Base-by-base conservation (phyloP, 2,329 filamentous ascomycete genomes). In the Alternaria sp. region DNA sequence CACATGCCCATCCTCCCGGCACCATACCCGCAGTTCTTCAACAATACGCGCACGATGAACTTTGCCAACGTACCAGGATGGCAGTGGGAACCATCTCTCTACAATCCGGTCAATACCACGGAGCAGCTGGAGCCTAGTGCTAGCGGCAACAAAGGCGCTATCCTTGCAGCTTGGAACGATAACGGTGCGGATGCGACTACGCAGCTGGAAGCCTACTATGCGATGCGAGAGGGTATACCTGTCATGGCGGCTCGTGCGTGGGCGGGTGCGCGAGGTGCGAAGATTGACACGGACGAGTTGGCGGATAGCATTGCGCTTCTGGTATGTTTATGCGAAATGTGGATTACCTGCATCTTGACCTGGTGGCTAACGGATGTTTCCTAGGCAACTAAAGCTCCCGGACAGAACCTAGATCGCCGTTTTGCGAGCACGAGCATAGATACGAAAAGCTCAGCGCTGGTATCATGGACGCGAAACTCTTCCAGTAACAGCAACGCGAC, bases 181-280 rank as follows among this genome's bases (percentile, higher is more conserved):
- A 84, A 83, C 51, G 84, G 84, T 0, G 79, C 83, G 0, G 83
- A 84, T 64, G 83, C 83, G 0, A 83, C 82, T 3, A 84, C 82
- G 2, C 82, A 85, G 70, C 72, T 84, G 0, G 83, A 85, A 63
- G 82, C 81, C 4, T 85, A 82, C 67, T 84, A 85, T 60, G 80
- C 83, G 3, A 80, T 84, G 72, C 79, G 82, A 0, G 74, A 82
- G 1, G 82, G 82, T 4, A 82, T 85, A 8, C 82, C 82, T 0
- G 78, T 83, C 0, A 78, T 83, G 3, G 83, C 78, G 0, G 81
- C 81, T 12, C 71, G 79, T 14, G 76, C 82, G 1, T 85, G 84
- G 84, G 74, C 77, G 18, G 82, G 83, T 6, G 55, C 59, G 4
- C 71, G 80, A 0, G 83, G 82, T 0, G 69, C 71, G 1, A 66